These are phyloP conservation scores for Entomortierella parvispora DNA, from an alignment of 192 early-diverging fungal genomes.

Conservation along the genomic window DNA sequence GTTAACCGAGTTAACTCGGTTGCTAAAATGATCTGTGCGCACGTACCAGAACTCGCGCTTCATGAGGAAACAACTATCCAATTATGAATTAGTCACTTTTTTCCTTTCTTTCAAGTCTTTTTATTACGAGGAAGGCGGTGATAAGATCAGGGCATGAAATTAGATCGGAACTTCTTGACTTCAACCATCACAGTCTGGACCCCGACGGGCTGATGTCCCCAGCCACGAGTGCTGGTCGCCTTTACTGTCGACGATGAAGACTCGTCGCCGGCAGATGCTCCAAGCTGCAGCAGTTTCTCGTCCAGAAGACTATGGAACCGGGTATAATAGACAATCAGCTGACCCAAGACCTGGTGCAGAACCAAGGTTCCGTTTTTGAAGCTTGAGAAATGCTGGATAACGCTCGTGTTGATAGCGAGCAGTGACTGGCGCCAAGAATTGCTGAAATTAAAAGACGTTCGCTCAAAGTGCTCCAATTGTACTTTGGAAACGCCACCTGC, in stretches of 20 bases:
- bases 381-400: conserved; percentile 94
- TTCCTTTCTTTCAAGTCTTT: conserved; percentile 1
- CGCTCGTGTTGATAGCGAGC: conserved; percentile 80
- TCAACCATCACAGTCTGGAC: conserved; percentile 96
- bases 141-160: conserved; percentile 62
- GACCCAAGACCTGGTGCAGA: conserved; percentile 87
- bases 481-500: conserved; percentile 67
- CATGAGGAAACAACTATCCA: neutral
- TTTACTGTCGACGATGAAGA: conserved; percentile 4
- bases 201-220: conserved; percentile 78
- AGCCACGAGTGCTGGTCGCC: conserved; percentile 26
- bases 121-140: no score
- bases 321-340: conserved; percentile 93
- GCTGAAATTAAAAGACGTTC: conserved; percentile 80
- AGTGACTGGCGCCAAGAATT: conserved; percentile 82
- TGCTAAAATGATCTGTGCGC: neutral
- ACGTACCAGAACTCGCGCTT: neutral
- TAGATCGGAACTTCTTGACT: conserved; percentile 90
- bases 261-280: conserved; percentile 15
- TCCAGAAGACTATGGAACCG: conserved; percentile 87
- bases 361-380: conserved; percentile 95
- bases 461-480: conserved; percentile 68
- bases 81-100: neutral
- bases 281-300: conserved; percentile 68
- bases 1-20: neutral